Base-by-base conservation (phyloP, 345 rosid genomes). In the Eucalyptus caleyi region DNA sequence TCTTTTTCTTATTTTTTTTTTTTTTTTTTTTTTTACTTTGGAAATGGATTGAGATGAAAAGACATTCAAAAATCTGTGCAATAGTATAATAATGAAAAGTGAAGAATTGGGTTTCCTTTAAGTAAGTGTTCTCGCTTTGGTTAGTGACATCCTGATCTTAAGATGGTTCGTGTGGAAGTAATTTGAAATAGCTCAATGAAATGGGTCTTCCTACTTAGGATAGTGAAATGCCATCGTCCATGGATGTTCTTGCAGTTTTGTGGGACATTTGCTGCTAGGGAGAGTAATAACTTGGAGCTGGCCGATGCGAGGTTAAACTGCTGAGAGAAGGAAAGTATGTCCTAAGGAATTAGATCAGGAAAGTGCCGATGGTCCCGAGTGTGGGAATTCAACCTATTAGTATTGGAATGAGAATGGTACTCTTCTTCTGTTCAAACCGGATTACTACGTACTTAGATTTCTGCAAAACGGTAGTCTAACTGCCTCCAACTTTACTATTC, bases 311-410 rank as follows among this genome's bases (percentile, higher is more conserved):
- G 42, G 45, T 72, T 10, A 19, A 37, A 37, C 27, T 37, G 45
- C 83, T 72, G 96, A 97, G 93, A 95, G 93, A 93, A 94, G 92
- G 91, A 96, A 95, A 91, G 37, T 93, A 87, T 91, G 89, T 89
- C 87, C 72, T 44, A 92, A 88, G 81, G 93, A 94, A 91, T 86
- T n/a, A 56, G 91, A 88, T 50, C 7, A 34, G 81, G 81, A 34
- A 5, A 21, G 24, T n/a, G 34, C 87, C 51, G 1, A 86, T 11
- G 87, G 44, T 40, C 4, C 62, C 27, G 30, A 1, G 40, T 50
- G 60, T 32, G 44, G 42, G 87, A 60, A 30, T 51, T 87, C 32
- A 59, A 53, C 50, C 27, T 2, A 60, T 47, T 3, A 69, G 42
- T 21, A 67, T 59, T 3, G 40, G 6, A 69, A 49, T 23, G 14